phyloP scores from a whole-genome alignment of 1,139 yeast genomes.

The Hansenula sp. region DNA sequence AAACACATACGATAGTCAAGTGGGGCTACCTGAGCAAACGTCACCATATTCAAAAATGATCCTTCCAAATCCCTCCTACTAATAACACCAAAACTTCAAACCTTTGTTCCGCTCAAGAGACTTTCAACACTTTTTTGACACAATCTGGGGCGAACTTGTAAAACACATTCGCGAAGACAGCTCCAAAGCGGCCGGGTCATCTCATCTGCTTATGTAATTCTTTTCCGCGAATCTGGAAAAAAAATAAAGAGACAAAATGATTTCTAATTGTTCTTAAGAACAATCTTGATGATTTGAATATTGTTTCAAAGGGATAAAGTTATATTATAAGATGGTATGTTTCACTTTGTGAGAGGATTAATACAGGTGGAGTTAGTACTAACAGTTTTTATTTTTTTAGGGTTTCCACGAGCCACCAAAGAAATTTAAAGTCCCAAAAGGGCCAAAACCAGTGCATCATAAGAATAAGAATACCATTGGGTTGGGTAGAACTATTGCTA shows the following conservation, averaged over 20 bases:
- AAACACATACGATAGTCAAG: neutral
- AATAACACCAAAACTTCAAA: too few relatives aligned
- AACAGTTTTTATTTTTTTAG: slow-evolving; percentile 17
- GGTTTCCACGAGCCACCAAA: slow-evolving; percentile 43
- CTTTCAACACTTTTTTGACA: neutral
- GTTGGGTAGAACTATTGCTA: slow-evolving; percentile 78
- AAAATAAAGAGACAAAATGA: neutral
- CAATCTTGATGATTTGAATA: too few relatives aligned
- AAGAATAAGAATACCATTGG: slow-evolving; percentile 84
- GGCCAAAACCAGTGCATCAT: slow-evolving; percentile 85
- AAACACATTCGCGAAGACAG: neutral
- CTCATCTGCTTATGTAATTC: neutral
- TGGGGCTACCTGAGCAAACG: neutral
- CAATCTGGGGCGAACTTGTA: neutral
- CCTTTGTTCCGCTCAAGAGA: too few relatives aligned
- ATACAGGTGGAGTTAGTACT: too few relatives aligned
- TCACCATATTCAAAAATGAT: neutral
- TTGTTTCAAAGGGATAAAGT: too few relatives aligned
- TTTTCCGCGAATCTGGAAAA: neutral
- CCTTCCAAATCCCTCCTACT: too few relatives aligned
- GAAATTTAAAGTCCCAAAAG: slow-evolving; percentile 74
- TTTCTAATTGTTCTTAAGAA: neutral
- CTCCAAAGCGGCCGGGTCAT: neutral
- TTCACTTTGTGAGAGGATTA: neutral
- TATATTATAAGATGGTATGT: neutral